Percentiles rank a stretch among this genome's conserved stretches.
These are phyloP conservation scores for Papiliotrema laurentii DNA, from an alignment of 1,284 basidiomycete genomes.

Conservation along the genomic window DNA sequence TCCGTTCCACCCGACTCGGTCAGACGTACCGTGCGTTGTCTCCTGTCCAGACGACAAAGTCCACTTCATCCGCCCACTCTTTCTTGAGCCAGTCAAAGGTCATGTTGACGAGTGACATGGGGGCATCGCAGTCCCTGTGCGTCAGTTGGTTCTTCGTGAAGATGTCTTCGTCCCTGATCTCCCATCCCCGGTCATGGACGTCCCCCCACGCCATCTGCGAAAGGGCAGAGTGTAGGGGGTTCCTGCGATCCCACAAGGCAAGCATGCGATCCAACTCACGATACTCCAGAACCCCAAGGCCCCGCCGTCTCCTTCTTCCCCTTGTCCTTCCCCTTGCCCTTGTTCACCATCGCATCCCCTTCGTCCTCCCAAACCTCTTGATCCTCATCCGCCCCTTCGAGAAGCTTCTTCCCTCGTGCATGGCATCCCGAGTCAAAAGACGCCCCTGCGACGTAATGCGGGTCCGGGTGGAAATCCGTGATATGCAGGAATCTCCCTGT, in stretches of 20 bases:
- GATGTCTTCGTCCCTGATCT: not conserved
- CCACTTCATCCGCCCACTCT: constrained; percentile 76
- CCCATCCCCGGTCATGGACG: not conserved
- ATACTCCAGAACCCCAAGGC: constrained; percentile 39
- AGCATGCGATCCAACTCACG: constrained; percentile 34
- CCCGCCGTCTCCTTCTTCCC: constrained; percentile 27
- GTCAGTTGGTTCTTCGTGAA: not conserved
- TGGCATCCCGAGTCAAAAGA: constrained; percentile 45
- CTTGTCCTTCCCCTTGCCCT: constrained; percentile 5
- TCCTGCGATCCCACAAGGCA: not conserved
- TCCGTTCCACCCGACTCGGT: too few relatives aligned
- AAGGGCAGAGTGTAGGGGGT: not conserved
- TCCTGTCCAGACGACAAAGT: constrained; percentile 91
- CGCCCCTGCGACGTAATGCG: constrained; percentile 39
- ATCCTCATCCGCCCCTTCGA: constrained; percentile 9
- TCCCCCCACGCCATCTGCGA: too few relatives aligned
- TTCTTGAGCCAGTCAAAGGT: constrained; percentile 76
- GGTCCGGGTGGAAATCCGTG: constrained; percentile 50
- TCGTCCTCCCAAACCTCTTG: constrained; percentile 10
- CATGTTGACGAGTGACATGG: constrained; percentile 68
- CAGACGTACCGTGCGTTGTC: constrained; percentile 79
- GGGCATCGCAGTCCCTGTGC: constrained; percentile 80
- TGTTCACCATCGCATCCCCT: not conserved
- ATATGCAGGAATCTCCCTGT: constrained; percentile 46
- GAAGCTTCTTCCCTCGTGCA: constrained; percentile 12